Base-by-base conservation (phyloP, 345 rosid genomes). In the Salix dunnii region DNA sequence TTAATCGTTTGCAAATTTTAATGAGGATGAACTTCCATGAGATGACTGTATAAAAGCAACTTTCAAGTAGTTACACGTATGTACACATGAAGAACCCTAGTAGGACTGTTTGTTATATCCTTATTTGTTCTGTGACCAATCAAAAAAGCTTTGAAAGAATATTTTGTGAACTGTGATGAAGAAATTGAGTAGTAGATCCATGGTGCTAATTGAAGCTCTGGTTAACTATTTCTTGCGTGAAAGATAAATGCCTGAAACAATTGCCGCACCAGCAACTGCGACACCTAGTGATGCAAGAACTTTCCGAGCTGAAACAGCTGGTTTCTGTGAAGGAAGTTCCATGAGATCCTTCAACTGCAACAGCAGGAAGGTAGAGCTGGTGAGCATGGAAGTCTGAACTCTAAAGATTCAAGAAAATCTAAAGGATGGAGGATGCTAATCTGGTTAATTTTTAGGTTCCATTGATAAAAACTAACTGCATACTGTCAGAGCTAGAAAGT, bases 221-320 rank as follows among this genome's bases (percentile, higher is more conserved):
- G 28, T 28, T 27, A 74, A 12, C 77, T 82, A 93, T 74, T 86
- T 89, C 87, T 86, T 91, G 82, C 89, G 78, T 75, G 87, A 77
- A 65, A 90, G 70, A 66, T 86, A 88, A 73, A 91, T 84, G 36
- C 96, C 97, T 0, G 97, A 86, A 51, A 90, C 78, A 38, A 93
- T 83, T 53, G 97, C 94, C 46, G 84, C 93, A 42, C 97, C 92
- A 43, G 90, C 90, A 69, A 85, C 91, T 1, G 88, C 91, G 62
- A 83, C 81, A n/a, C 93, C 94, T 55, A 93, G 75, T 49, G 97
- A 86, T 16, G 94, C 63, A 40, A 95, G 77, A 71, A 91, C 77
- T 81, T 91, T 96, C 76, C 82, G 33, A 1, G 82, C 77, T 12
- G 91, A 84, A 77, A 81, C 72, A 62, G 68, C 71, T 14, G 81